Percentiles rank a stretch among this genome's conserved stretches.
phyloP scores from a whole-genome alignment of 2,329 filamentous ascomycete genomes.

The Cordyceps cicadae region DNA sequence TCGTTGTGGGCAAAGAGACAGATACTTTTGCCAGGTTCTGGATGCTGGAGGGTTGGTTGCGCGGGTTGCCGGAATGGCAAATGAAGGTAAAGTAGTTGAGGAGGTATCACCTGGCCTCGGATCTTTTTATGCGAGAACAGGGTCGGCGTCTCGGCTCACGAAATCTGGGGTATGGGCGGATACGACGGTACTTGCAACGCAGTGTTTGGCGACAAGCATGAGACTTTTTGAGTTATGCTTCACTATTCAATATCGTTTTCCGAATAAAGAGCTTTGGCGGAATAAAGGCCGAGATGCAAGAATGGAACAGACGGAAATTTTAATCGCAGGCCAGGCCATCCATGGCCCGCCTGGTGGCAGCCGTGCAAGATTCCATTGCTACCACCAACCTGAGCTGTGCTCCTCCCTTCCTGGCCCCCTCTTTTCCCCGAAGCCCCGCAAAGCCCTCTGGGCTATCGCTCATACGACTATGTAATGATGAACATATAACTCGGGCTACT shows the following conservation, averaged over 20 bases:
- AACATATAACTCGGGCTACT: slow-evolving; percentile 5
- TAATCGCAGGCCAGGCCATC: neutral
- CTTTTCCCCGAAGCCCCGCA: neutral
- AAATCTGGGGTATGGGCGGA: neutral
- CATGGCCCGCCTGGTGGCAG: too few relatives aligned
- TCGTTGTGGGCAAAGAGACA: neutral
- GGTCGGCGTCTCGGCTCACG: neutral
- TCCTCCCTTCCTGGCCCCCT: neutral
- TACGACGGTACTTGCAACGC: neutral
- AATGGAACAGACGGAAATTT: neutral
- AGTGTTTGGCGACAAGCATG: neutral
- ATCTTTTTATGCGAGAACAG: neutral
- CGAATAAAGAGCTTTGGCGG: neutral
- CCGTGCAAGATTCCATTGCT: neutral
- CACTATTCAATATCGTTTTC: neutral
- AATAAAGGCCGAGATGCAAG: neutral
- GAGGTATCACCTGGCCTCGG: neutral
- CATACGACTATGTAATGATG: slow-evolving; percentile 9
- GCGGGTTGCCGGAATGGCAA: neutral
- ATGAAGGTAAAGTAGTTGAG: neutral
- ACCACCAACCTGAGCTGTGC: neutral
- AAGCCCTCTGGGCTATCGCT: neutral
- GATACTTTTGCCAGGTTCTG: too few relatives aligned
- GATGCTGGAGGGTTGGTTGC: neutral
- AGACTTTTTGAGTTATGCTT: neutral